A percentile compares a stretch with the other conserved stretches of the same genome.
phyloP scores from a whole-genome alignment of 2,329 filamentous ascomycete species.

The Rutstroemia sp. region DNA sequence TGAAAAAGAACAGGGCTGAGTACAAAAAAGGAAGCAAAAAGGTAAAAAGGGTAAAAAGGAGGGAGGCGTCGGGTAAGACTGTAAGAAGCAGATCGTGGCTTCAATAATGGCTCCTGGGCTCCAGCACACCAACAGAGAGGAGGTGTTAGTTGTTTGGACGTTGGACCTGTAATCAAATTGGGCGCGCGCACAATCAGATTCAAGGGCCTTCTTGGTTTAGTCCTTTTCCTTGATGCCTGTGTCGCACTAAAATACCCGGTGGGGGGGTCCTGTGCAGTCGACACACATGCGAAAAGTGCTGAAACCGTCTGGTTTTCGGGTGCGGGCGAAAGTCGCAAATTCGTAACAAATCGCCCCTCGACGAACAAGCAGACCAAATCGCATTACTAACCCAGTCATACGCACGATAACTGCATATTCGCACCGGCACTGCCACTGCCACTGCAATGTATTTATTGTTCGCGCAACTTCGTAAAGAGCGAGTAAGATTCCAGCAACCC shows the following conservation, averaged over 20 bases:
- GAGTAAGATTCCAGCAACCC: not conserved
- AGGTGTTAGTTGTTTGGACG: not conserved
- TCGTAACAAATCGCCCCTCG: not conserved
- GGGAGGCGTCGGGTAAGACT: not conserved
- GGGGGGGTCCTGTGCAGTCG: not conserved
- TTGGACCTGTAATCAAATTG: not conserved
- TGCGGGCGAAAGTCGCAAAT: not conserved
- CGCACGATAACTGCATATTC: conserved; percentile 2
- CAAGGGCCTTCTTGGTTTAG: not conserved
- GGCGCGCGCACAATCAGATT: not conserved
- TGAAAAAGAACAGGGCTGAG: conserved; percentile 7
- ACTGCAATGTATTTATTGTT: not conserved
- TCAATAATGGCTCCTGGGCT: not conserved
- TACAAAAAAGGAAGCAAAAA: not conserved
- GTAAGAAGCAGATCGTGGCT: conserved; percentile 15
- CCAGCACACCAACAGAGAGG: not conserved
- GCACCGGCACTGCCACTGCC: conserved; percentile 3
- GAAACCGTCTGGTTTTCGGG: not conserved
- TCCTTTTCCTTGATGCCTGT: too few species aligned
- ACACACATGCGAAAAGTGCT: not conserved
- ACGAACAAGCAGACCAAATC: too few species aligned
- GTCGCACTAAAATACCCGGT: not conserved
- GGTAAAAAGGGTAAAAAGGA: not conserved
- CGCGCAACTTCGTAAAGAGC: not conserved
- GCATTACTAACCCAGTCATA: not conserved